Percentiles rank a stretch among this genome's conserved stretches.
Conservation (phyloP, 371 early-diverging fungal genomes). For the Mortierella sp. region DNA sequence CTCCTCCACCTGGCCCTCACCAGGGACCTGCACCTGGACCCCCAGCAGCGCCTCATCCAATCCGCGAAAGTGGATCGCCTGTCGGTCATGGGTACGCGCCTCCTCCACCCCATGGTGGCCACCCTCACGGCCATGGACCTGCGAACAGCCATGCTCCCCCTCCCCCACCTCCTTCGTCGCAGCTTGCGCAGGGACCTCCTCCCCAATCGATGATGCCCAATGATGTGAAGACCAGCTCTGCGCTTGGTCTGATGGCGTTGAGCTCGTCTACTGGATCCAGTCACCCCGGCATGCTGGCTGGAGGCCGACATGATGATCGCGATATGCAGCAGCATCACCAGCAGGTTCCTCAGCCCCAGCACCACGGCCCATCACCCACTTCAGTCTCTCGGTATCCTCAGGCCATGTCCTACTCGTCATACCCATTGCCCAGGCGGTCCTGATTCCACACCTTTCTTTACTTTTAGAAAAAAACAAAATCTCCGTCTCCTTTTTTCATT, state of each 20-base stretch:
- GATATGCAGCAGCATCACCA: slow-evolving; percentile 23
- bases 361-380: slow-evolving; percentile 30
- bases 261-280: slow-evolving; percentile 34
- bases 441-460: slow-evolving; percentile 12
- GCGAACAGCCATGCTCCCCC: slow-evolving; percentile 13
- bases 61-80: slow-evolving; percentile 41
- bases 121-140: slow-evolving; percentile 17
- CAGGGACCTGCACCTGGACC: slow-evolving; percentile 24
- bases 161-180: slow-evolving; percentile 7
- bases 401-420: slow-evolving; percentile 31
- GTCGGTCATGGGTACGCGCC: slow-evolving; percentile 39
- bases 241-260: slow-evolving; percentile 61
- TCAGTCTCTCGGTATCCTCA: slow-evolving; percentile 31
- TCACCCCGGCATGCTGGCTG: slow-evolving; percentile 17
- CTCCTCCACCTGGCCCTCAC: slow-evolving; percentile 5
- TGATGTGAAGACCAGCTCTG: slow-evolving; percentile 54
- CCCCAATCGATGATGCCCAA: slow-evolving; percentile 14
- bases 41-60: slow-evolving; percentile 36
- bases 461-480: not conserved
- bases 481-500: slow-evolving; percentile 2
- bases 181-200: slow-evolving; percentile 8
- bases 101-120: slow-evolving; percentile 20
- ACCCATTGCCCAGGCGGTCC: slow-evolving; percentile 47
- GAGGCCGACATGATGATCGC: slow-evolving; percentile 36
- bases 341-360: slow-evolving; percentile 24